Percentiles rank a stretch among this genome's conserved stretches.
Evolutionary conservation across 23 red algal genomes (phyloP).

Genomic region (Agarophyton chilense): DNA sequence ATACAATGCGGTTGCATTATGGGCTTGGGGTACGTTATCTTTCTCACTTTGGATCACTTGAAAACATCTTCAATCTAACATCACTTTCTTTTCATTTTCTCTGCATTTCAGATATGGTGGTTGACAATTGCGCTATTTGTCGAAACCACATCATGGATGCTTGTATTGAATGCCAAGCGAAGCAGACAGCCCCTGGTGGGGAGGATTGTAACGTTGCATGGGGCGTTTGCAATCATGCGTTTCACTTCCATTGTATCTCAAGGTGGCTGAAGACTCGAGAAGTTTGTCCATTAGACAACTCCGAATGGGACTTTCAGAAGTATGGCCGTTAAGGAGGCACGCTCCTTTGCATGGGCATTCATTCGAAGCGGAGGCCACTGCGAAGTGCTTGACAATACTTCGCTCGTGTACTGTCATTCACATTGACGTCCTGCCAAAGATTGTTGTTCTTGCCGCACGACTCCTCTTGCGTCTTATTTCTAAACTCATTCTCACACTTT

Average conservation of each 20-base stretch:
- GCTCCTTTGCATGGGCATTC: neutral
- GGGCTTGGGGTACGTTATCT: slow-evolving; percentile 85
- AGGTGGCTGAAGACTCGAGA: slow-evolving; percentile 87
- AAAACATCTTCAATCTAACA: neutral
- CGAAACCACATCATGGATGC: slow-evolving; percentile 99
- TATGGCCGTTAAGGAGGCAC: slow-evolving; percentile 70
- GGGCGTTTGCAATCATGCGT: slow-evolving; percentile 99
- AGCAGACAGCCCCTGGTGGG: slow-evolving; percentile 56
- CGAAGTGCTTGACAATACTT: neutral
- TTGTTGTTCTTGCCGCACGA: neutral
- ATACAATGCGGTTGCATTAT: slow-evolving; percentile 97
- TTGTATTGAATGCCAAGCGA: slow-evolving; percentile 99
- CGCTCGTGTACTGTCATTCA: neutral
- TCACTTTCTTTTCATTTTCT: neutral
- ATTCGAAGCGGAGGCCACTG: neutral
- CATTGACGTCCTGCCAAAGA: neutral
- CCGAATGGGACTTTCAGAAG: slow-evolving; percentile 94
- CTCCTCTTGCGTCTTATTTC: neutral
- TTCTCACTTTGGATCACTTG: neutral
- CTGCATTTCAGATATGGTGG: slow-evolving; percentile 81
- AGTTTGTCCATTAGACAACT: slow-evolving; percentile 85
- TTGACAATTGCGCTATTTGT: slow-evolving; percentile 99
- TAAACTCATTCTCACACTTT: neutral
- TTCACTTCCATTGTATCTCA: slow-evolving; percentile 93
- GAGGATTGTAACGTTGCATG: slow-evolving; percentile 98